Evolutionary conservation across 306 rosid species (phyloP), one percentile per base, ranked within the genome.

Genomic region (Heteromeles arbutifolia): DNA sequence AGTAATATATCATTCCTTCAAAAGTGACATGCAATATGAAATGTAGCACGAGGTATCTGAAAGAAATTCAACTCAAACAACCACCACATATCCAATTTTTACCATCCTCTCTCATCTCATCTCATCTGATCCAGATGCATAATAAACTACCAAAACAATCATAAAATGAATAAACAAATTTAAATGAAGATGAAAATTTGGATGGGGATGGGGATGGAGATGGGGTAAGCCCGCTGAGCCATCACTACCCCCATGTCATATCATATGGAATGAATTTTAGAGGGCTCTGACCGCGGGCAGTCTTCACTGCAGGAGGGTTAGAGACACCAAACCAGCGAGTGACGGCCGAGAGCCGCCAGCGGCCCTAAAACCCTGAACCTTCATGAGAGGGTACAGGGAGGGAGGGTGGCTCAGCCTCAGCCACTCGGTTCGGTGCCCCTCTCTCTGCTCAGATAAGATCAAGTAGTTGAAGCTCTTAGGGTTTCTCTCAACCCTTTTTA

Each of bases 261-360:
- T 48, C 53, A 15, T 15, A 48, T 48, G 53, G 6, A 45, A 14
- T 48, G 21, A 48, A 48, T 4, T 48, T 48, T 17, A 11, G 53
- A 56, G 52, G 85, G 85, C 87, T 84, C 87, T 64, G 85, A 75
- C 76, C 19, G 85, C 87, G 79, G 87, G 85, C 87, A 81, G 85
- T 81, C 87, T 64, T 84, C 87, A 84, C 78, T 64, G 83, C 85
- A 74, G 74, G 70, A 70, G 57, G 19, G 19, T 48, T 48, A 4
- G 11, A 44, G 53, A 12, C 62, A 56, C 25, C 25, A 78, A 81
- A n/a, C 78, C 73, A 48, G 52, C 41, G 11, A 54, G 58, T 19
- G 15, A 15, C 10, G 8, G 53, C 1, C 29, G 3, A 22, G 84
- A 76, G 84, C 84, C 81, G 74, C 84, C 84, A 21, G 54, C 84